Percentiles rank a stretch among this genome's conserved stretches.
These are phyloP conservation scores for Lentinula lateritia DNA, from an alignment of 768 basidiomycete species.

Conservation along the genomic window DNA sequence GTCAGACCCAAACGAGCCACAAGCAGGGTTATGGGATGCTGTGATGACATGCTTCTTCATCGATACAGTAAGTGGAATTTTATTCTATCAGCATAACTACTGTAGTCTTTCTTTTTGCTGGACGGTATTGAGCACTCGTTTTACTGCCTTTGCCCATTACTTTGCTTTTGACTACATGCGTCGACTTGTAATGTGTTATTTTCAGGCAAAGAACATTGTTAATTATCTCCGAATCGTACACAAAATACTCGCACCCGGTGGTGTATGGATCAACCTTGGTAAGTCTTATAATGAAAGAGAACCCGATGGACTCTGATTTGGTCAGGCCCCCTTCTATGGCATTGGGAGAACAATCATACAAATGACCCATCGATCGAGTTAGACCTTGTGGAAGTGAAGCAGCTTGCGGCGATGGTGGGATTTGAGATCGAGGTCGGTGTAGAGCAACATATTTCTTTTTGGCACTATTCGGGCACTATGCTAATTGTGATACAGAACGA, in stretches of 20 bases:
- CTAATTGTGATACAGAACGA: slow-evolving; percentile 54
- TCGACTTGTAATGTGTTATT: not conserved
- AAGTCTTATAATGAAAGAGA: slow-evolving; percentile 10
- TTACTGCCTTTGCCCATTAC: not conserved
- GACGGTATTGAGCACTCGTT: not conserved
- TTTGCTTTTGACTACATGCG: not conserved
- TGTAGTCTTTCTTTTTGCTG: not conserved
- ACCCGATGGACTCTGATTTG: not conserved
- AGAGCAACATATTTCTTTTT: not conserved
- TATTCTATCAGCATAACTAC: too few relatives aligned
- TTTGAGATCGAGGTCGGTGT: slow-evolving; percentile 72
- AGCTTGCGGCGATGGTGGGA: slow-evolving; percentile 64
- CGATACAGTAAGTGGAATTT: slow-evolving; percentile 64
- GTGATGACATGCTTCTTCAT: slow-evolving; percentile 96
- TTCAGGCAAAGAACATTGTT: slow-evolving; percentile 84
- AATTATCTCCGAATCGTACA: slow-evolving; percentile 88
- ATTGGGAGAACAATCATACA: slow-evolving; percentile 85
- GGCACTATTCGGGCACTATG: not conserved
- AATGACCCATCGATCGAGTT: slow-evolving; percentile 84
- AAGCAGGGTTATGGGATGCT: slow-evolving; percentile 80
- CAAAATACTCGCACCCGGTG: slow-evolving; percentile 74
- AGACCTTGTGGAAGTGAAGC: slow-evolving; percentile 84
- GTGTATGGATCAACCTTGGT: slow-evolving; percentile 91
- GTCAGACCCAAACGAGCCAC: slow-evolving; percentile 51
- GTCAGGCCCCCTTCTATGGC: slow-evolving; percentile 90